Evolutionary conservation across 768 basidiomycete species (phyloP), one percentile per base, ranked within the genome.

Genomic region (Leccinum rimulosum): DNA sequence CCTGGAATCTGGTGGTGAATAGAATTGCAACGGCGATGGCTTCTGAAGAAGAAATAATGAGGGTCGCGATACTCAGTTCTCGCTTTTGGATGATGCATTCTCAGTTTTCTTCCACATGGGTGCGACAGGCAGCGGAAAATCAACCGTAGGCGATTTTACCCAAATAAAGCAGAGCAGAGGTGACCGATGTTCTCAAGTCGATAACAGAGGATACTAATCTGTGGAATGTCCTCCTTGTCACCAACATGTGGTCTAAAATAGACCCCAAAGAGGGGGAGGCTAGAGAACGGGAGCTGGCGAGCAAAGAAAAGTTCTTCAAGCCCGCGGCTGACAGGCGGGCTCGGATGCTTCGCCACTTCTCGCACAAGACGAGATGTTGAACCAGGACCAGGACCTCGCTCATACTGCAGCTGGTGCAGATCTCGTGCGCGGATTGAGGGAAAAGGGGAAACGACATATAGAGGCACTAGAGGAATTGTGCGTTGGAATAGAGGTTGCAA

Each of bases 321-420:
- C 74, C 77, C 1, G 80, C 76, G 2, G 66, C 84, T 2, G 76
- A 80, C n/a, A 79, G 74, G 61, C 79, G 81, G 4, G 80, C 81
- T 8, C 70, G 69, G 25, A 25, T 25, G 25, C 25, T 25, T 55
- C 75, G 1, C 70, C 79, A 1, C 72, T 86, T 11, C 78, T 75
- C n/a, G 81, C 86, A 43, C 81, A 85, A 61, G 69, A 74, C 15
- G 84, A 87, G 62, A 74, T 85, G 14, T 80, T 84, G n/a, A 76
- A 79, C 53, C 73, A 80, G 54, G 71, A 76, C 10, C 77, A 76
- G 47, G 74, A 78, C 45, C 76, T 85, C 19, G 71, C 77, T 1
- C 73, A 84, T 45, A 85, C 85, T 1, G 73, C 74, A 3, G 84
- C 81, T 2, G 83, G 83, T 2, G 74, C 68, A 19, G 83, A 83